A percentile compares a stretch with the other conserved stretches of the same genome.
Conservation (phyloP, 2,329 filamentous ascomycete species). For the Sarocladium kiliense region DNA sequence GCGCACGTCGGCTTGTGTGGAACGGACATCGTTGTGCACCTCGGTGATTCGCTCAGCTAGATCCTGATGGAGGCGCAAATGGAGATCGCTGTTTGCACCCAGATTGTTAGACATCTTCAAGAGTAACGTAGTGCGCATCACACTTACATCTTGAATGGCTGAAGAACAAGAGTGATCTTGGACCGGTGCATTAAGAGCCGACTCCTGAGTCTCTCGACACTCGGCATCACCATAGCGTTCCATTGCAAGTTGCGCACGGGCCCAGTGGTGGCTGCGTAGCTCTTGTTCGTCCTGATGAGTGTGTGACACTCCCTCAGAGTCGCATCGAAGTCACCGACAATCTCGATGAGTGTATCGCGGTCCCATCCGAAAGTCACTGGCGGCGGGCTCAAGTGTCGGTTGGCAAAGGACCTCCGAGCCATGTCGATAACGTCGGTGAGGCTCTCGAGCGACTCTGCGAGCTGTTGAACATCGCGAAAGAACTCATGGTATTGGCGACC, state of each 20-base stretch:
- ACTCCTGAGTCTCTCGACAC: conserved; percentile 24
- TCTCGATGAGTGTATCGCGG: conserved; percentile 19
- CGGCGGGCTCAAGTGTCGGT: conserved; percentile 16
- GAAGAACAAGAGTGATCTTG: conserved; percentile 26
- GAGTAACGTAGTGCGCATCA: too few species aligned
- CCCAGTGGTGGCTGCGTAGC: conserved; percentile 20
- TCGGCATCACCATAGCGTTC: conserved; percentile 29
- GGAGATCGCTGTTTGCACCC: neutral
- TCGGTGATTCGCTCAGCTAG: conserved; percentile 18
- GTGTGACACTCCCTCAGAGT: conserved; percentile 27
- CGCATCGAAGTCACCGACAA: conserved; percentile 20
- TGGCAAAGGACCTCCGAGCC: conserved; percentile 21
- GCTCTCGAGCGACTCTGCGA: conserved; percentile 25
- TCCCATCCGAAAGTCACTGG: conserved; percentile 21
- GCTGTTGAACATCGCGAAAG: conserved; percentile 23
- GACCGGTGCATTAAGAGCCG: conserved; percentile 28
- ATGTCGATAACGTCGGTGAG: conserved; percentile 22
- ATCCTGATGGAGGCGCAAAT: conserved; percentile 16
- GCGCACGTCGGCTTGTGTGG: neutral
- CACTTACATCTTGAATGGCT: conserved; percentile 32
- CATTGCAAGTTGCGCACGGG: conserved; percentile 28
- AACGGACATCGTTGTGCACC: conserved; percentile 17
- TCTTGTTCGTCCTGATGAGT: conserved; percentile 23
- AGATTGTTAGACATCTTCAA: conserved; percentile 14
- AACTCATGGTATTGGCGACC: conserved; percentile 27